These are phyloP conservation scores for Candida anglica DNA, from an alignment of 805 yeast species.

Conservation along the genomic window DNA sequence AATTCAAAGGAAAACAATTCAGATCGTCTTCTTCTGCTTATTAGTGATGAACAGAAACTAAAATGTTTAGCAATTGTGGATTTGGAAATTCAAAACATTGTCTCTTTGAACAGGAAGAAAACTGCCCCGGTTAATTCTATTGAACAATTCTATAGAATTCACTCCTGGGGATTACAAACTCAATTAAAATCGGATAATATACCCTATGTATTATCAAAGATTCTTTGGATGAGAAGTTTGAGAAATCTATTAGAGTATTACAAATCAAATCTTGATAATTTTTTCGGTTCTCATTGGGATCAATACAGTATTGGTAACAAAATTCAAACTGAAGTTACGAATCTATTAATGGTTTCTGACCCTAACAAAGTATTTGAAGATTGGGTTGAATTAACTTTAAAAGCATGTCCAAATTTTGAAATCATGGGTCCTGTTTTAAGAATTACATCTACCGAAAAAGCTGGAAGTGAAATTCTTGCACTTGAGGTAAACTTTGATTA, in stretches of 20 bases:
- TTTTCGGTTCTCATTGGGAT: conserved; percentile 34
- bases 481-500: conserved; percentile 52
- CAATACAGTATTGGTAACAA: conserved; percentile 50
- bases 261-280: conserved; percentile 12
- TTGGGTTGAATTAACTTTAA: conserved; percentile 42
- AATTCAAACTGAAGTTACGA: conserved; percentile 46
- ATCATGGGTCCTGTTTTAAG: conserved; percentile 36
- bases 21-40: conserved; percentile 17
- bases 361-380: conserved; percentile 33
- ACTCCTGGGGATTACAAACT: not conserved
- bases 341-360: conserved; percentile 45
- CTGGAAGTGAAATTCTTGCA: conserved; percentile 5
- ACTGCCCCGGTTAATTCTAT: not conserved
- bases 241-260: conserved; percentile 21
- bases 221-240: conserved; percentile 16
- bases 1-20: conserved; percentile 5
- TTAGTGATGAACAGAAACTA: conserved; percentile 34
- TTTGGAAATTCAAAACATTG: conserved; percentile 18
- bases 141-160: not conserved
- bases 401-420: conserved; percentile 2
- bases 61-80: conserved; percentile 25
- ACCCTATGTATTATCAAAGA: conserved; percentile 5
- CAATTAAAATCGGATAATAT: no score
- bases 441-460: conserved; percentile 20
- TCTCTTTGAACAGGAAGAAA: conserved; percentile 7